Evolutionary conservation across 2,329 filamentous ascomycete species (phyloP).

Genomic region (Trichophyton schoenleinii): DNA sequence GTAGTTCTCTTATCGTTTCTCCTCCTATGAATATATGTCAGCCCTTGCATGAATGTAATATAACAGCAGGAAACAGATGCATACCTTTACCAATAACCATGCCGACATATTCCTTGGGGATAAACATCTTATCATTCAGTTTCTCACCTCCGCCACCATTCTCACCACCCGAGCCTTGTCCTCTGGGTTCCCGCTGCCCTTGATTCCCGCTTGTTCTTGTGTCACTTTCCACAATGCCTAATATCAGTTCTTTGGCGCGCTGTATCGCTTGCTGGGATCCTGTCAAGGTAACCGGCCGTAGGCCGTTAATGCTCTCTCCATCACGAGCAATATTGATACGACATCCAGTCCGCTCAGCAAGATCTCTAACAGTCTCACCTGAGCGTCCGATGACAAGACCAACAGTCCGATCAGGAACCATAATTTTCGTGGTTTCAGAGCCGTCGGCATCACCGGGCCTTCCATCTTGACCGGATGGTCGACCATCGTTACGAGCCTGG

Average conservation of each 20-base stretch:
- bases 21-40: constrained; percentile 42
- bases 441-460: constrained; percentile 38
- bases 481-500: constrained; percentile 29
- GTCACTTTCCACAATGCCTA: constrained; percentile 91
- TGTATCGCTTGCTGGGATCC: constrained; percentile 62
- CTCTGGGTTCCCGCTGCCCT: constrained; percentile 14
- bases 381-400: constrained; percentile 88
- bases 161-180: constrained; percentile 27
- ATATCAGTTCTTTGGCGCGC: constrained; percentile 72
- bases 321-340: constrained; percentile 93
- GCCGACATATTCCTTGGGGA: constrained; percentile 81
- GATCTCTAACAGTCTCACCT: constrained; percentile 81
- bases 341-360: constrained; percentile 84
- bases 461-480: not conserved
- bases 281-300: constrained; percentile 82
- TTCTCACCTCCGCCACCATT: constrained; percentile 35
- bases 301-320: constrained; percentile 80
- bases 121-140: constrained; percentile 68
- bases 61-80: constrained; percentile 1
- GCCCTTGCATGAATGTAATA: constrained; percentile 5
- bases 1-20: constrained; percentile 90
- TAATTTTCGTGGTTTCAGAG: constrained; percentile 80
- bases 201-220: constrained; percentile 31
- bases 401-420: constrained; percentile 87
- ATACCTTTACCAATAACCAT: constrained; percentile 87